Evolutionary conservation across 208 protist species (phyloP), one percentile per base, ranked within the genome.

Genomic region (Crithidia sp.): DNA sequence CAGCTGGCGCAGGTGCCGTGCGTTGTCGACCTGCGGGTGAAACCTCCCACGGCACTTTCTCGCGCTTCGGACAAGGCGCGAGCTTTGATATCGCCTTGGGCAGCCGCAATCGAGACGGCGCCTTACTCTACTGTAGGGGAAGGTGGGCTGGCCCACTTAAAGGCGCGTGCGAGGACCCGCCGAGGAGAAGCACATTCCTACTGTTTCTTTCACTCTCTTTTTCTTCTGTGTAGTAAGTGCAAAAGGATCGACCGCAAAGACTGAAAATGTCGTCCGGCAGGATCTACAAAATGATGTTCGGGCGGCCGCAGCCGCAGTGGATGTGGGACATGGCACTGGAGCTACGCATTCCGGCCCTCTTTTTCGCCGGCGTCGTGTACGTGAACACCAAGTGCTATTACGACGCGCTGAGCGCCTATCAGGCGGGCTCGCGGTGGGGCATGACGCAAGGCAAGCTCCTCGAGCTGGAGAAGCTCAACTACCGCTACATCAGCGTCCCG

Each of bases 291-390:
- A 71, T 83, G 8, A 74, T 94, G 37, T 90, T 85, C 53, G 84
- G 88, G 7, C 88, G 76, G 76, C 81, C 90, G 76, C 88, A 93
- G 76, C 92, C 92, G 2, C 89, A 93, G 68, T 96, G 92, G 89
- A 53, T 95, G 67, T 93, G 87, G 87, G 92, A 96, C 70, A 81
- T 96, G 75, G 89, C 89, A 0, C 82, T 96, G n/a, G 89, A 95
- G 70, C 37, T 95, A 10, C 89, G 92, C 66, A 81, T 96, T 47
- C 92, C 92, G 6, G 87, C 85, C 41, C 39, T 94, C 17, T 83
- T 90, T 16, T 56, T 93, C 17, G 58, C 79, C 5, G 84, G 86
- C 37, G 74, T 86, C 50, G 83, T 93, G 14, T 91, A 90, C 62
- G 86, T 91, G 17, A 93, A 95, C 73, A 95, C 92, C 0, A 80